These are phyloP conservation scores for Oldenlandia corymbosa DNA, from an alignment of 257 asterid species.

Conservation along the genomic window DNA sequence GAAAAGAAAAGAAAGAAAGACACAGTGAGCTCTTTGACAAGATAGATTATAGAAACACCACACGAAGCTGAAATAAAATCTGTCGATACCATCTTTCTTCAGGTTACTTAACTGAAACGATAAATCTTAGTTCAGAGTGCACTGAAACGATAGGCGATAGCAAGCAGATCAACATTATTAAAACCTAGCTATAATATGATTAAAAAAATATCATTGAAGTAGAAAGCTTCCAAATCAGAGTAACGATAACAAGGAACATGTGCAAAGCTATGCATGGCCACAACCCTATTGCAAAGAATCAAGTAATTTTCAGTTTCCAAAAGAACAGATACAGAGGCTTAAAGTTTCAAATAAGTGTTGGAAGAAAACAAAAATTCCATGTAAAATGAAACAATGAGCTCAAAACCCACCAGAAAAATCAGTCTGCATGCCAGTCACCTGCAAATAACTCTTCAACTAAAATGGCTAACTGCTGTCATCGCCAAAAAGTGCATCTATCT, in stretches of 20 bases:
- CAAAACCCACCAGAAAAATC: slow-evolving; percentile 57
- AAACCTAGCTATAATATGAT: neutral
- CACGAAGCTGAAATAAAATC: neutral
- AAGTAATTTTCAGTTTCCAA: neutral
- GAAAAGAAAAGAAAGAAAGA: neutral
- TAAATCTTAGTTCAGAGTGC: neutral
- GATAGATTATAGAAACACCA: neutral
- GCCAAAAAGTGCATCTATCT: slow-evolving; percentile 69
- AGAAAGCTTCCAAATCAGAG: neutral
- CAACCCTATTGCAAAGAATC: too few species aligned
- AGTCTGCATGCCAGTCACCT: slow-evolving; percentile 34
- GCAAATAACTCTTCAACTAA: slow-evolving; percentile 28
- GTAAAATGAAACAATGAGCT: slow-evolving; percentile 1
- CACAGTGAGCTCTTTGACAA: neutral
- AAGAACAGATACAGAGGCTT: neutral
- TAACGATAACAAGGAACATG: too few species aligned
- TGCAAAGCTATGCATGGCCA: too few species aligned
- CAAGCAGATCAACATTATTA: too few species aligned
- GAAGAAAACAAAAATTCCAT: neutral
- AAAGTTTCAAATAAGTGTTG: too few species aligned
- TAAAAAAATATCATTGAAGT: neutral
- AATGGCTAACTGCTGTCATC: slow-evolving; percentile 63
- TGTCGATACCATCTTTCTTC: neutral
- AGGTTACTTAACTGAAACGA: neutral
- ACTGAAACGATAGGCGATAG: neutral